phyloP scores from a whole-genome alignment of 306 rosid genomes.

The Prosopis cineraria region DNA sequence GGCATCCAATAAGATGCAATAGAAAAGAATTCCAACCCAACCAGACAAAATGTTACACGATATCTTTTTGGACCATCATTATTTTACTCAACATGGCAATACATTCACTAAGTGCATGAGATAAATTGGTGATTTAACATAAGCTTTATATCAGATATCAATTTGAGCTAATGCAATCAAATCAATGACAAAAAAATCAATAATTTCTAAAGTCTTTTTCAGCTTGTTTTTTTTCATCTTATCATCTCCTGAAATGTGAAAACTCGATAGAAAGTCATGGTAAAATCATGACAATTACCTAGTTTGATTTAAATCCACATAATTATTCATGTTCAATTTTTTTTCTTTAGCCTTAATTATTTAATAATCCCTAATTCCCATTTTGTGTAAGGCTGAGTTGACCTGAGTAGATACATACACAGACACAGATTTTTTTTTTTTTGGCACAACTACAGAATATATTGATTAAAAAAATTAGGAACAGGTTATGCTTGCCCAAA shows the following conservation, averaged over 20 bases:
- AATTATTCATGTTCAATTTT: neutral
- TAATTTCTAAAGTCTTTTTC: neutral
- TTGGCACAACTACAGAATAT: neutral
- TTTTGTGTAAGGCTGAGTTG: neutral
- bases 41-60: slow-evolving; percentile 16
- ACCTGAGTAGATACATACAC: neutral
- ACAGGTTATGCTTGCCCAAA: slow-evolving; percentile 3
- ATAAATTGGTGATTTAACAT: slow-evolving; percentile 22
- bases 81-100: slow-evolving; percentile 1
- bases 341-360: slow-evolving; percentile 11
- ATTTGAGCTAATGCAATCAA: slow-evolving; percentile 20
- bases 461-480: neutral
- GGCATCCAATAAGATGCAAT: slow-evolving; percentile 30
- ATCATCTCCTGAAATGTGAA: slow-evolving; percentile 11
- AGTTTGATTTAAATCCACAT: neutral
- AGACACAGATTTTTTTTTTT: no score
- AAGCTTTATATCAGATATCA: neutral
- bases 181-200: slow-evolving; percentile 13
- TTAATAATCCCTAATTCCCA: neutral
- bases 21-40: slow-evolving; percentile 26
- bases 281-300: slow-evolving; percentile 3
- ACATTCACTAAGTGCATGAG: slow-evolving; percentile 3
- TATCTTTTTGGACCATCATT: neutral
- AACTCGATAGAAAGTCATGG: neutral
- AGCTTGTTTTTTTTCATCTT: slow-evolving; percentile 18